phyloP scores from a whole-genome alignment of 257 asterid genomes.

The Prunella vulgaris region DNA sequence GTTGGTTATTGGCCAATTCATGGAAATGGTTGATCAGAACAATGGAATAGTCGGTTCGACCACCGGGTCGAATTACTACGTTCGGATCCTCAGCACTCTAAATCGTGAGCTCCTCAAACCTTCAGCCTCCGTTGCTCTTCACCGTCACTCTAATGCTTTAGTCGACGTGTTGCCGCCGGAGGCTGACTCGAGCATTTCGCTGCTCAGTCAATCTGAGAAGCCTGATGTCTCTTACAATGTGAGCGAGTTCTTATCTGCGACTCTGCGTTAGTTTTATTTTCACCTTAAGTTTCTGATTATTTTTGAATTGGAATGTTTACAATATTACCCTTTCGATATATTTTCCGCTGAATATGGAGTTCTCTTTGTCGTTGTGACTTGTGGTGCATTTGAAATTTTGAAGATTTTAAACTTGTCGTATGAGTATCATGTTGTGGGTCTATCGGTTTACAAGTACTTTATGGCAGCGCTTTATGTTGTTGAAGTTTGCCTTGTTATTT shows the following conservation, averaged over 20 bases:
- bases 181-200: constrained; percentile 69
- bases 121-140: constrained; percentile 13
- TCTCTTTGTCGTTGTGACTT: too few species aligned
- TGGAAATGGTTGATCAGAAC: constrained; percentile 13
- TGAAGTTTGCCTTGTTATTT: not conserved
- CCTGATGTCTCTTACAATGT: constrained; percentile 65
- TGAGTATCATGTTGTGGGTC: not conserved
- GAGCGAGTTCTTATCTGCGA: not conserved
- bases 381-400: not conserved
- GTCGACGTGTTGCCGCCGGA: constrained; percentile 25
- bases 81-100: constrained; percentile 6
- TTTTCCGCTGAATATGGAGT: not conserved
- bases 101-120: constrained; percentile 13
- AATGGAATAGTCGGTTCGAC: constrained; percentile 7
- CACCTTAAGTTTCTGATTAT: not conserved
- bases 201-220: constrained; percentile 67
- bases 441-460: not conserved
- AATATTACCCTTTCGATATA: not conserved
- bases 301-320: not conserved
- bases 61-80: constrained; percentile 11
- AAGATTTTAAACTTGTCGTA: not conserved
- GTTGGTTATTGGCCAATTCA: constrained; percentile 11
- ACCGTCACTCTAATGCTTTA: constrained; percentile 11
- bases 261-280: not conserved
- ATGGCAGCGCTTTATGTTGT: too few species aligned